These are phyloP conservation scores for Eutypa lata DNA, from an alignment of 2,329 filamentous ascomycete species.

Conservation along the genomic window DNA sequence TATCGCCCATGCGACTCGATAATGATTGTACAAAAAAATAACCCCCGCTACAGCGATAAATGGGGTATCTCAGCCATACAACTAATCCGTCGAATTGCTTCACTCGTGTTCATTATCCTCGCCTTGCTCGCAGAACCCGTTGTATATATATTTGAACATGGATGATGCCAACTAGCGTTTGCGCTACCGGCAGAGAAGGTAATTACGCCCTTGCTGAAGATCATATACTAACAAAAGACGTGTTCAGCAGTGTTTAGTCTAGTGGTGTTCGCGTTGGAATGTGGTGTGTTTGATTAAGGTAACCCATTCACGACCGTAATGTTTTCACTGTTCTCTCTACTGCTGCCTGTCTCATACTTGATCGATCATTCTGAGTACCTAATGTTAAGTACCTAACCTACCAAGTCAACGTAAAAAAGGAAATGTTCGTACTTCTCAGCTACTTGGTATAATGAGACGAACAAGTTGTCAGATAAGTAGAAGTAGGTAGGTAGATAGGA, in stretches of 20 bases:
- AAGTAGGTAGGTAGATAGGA: too few species aligned
- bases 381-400: too few species aligned
- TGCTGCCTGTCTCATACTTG: too few species aligned
- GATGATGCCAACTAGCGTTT: not conserved
- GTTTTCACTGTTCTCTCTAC: too few species aligned
- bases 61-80: slow-evolving; percentile 5
- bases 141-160: not conserved
- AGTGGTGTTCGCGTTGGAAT: not conserved
- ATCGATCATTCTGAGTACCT: too few species aligned
- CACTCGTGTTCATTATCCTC: not conserved
- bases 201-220: not conserved
- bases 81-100: not conserved
- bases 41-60: slow-evolving; percentile 16
- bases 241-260: not conserved
- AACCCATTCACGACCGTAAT: not conserved
- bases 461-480: too few species aligned
- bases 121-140: not conserved
- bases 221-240: not conserved
- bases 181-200: not conserved
- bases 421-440: too few species aligned
- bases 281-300: not conserved
- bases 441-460: too few species aligned
- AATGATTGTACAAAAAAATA: slow-evolving; percentile 15
- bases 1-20: slow-evolving; percentile 16
- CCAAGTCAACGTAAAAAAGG: too few species aligned